Conservation (phyloP, 331 rosid species). For the Malus hybrid region DNA sequence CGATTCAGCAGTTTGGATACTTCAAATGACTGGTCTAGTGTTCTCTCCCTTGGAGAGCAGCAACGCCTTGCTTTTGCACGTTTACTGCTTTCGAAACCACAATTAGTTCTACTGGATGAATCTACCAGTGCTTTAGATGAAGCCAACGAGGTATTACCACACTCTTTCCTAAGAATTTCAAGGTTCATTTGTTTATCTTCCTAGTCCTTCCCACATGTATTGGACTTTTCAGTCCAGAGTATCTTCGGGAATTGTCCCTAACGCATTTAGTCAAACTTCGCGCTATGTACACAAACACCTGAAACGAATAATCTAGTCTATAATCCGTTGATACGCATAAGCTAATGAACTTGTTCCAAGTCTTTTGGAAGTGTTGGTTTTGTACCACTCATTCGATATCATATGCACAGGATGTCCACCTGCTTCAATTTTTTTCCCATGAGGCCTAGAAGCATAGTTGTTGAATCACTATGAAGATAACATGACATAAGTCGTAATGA, state of each 20-base stretch:
- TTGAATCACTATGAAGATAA: neutral
- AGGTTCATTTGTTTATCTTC: neutral
- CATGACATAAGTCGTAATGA: neutral
- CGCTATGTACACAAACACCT: neutral
- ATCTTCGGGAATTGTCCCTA: neutral
- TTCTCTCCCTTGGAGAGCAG: constrained; percentile 36
- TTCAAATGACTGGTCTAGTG: constrained; percentile 49
- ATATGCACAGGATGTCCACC: neutral
- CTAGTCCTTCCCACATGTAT: too few relatives aligned
- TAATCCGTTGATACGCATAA: too few relatives aligned
- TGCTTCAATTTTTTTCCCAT: too few relatives aligned
- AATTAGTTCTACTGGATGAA: constrained; percentile 77
- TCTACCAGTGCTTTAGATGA: constrained; percentile 93
- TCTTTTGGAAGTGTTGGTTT: neutral
- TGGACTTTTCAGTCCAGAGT: too few relatives aligned
- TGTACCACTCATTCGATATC: neutral
- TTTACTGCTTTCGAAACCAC: constrained; percentile 72
- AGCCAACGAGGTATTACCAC: constrained; percentile 65
- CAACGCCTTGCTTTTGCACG: constrained; percentile 97
- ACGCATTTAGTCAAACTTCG: neutral
- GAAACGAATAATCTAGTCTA: neutral
- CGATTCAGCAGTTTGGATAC: constrained; percentile 68
- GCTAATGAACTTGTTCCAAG: too few relatives aligned
- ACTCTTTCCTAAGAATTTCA: neutral
- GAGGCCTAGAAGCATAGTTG: too few relatives aligned